Conservation (phyloP, 2,329 filamentous ascomycete species). For the Colletotrichum sansevieriae region DNA sequence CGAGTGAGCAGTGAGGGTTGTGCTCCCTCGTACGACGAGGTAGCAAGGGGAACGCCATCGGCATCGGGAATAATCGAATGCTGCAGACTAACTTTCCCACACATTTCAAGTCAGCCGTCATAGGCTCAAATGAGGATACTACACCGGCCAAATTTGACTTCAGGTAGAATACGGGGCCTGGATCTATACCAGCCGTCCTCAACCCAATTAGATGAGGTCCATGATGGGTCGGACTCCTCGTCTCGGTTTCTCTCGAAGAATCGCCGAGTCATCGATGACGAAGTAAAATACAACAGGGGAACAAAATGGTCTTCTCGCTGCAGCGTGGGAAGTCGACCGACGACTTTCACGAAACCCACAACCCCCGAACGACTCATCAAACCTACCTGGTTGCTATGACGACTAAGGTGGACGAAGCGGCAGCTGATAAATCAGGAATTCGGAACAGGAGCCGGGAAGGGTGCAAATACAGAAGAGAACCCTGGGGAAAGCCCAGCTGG, state of each 20-base stretch:
- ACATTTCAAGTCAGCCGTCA: too few species aligned
- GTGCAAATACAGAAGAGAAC: constrained; percentile 1
- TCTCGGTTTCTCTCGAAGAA: neutral
- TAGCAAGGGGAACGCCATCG: too few species aligned
- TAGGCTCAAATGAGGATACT: too few species aligned
- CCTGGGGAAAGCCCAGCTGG: neutral
- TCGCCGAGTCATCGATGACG: neutral
- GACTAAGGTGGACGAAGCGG: constrained; percentile 23
- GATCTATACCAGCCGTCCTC: too few species aligned
- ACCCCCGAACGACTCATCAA: constrained; percentile 5
- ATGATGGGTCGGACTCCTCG: neutral
- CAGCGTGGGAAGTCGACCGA: neutral
- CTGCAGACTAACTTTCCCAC: too few species aligned
- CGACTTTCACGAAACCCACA: constrained; percentile 9
- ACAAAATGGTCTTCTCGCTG: too few species aligned
- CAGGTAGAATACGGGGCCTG: too few species aligned
- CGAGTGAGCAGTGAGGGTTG: too few species aligned
- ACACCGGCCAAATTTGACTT: too few species aligned
- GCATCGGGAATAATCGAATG: too few species aligned
- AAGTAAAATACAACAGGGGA: neutral
- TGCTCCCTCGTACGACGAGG: too few species aligned
- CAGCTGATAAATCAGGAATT: constrained; percentile 14
- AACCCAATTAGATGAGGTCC: too few species aligned
- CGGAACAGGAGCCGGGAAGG: constrained; percentile 1
- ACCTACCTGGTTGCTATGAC: constrained; percentile 31